A percentile compares a stretch with the other conserved stretches of the same genome.
These are phyloP conservation scores for Clarireedia monteithiana DNA, from an alignment of 2,329 filamentous ascomycete species.

Conservation along the genomic window DNA sequence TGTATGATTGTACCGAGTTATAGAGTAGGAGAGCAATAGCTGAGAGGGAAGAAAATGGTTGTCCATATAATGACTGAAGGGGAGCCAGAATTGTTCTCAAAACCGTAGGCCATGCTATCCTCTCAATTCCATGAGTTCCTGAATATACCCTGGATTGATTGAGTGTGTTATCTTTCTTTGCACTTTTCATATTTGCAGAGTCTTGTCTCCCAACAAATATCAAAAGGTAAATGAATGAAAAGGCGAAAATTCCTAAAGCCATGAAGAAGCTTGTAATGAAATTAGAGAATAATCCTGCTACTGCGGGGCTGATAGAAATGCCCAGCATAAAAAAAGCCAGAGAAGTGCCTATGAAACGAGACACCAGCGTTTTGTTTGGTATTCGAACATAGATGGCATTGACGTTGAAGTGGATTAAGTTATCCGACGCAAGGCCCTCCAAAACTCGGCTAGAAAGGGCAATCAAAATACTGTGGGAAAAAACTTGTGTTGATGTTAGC, in stretches of 20 bases:
- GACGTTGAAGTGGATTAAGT: slow-evolving; percentile 3
- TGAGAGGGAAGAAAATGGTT: not conserved
- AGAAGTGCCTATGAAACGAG: slow-evolving; percentile 1
- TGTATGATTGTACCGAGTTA: slow-evolving; percentile 3
- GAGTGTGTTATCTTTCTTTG: not conserved
- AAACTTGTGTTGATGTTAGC: not conserved
- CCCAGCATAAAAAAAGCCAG: slow-evolving; percentile 5
- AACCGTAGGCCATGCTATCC: not conserved
- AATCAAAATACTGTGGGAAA: not conserved
- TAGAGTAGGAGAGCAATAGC: not conserved
- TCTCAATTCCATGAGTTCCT: not conserved
- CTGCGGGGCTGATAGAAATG: not conserved
- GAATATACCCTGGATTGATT: too few relatives aligned
- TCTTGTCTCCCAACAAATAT: not conserved
- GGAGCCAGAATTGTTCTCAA: not conserved
- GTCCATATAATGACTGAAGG: not conserved
- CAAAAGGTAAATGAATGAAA: slow-evolving; percentile 1
- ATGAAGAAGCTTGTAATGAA: slow-evolving; percentile 3
- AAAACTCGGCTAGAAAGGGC: not conserved
- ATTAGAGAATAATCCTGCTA: slow-evolving; percentile 3
- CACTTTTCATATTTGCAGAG: not conserved
- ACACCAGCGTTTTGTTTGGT: not conserved
- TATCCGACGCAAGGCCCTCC: slow-evolving; percentile 5
- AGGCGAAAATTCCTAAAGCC: not conserved
- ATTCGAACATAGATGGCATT: not conserved